phyloP scores from a whole-genome alignment of 225 moss, liverwort and hornwort genomes.

The Physcomitrellopsis africana region DNA sequence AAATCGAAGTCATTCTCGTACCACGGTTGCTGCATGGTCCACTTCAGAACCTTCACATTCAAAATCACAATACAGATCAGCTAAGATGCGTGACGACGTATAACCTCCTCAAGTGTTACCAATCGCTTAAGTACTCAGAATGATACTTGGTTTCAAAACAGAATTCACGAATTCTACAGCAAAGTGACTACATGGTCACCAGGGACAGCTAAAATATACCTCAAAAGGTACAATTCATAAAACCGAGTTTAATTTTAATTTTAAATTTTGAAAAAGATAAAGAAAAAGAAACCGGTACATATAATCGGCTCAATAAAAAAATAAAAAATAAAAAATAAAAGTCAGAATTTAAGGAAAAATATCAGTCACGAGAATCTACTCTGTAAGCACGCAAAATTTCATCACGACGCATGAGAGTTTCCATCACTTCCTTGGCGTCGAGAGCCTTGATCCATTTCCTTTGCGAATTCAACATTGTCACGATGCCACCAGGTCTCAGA shows the following conservation, averaged over 20 bases:
- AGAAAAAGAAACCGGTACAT: conserved; percentile 25
- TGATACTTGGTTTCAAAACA: no score
- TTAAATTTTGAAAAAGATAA: not conserved
- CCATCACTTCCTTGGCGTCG: conserved; percentile 77
- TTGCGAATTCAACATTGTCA: conserved; percentile 86
- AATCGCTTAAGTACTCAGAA: not conserved
- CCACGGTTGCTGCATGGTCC: conserved; percentile 97
- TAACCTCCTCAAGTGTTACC: not conserved
- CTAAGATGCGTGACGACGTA: not conserved
- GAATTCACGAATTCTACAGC: not conserved
- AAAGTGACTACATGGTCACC: conserved; percentile 5
- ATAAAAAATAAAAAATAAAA: no score
- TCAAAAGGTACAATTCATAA: not conserved
- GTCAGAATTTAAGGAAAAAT: no score
- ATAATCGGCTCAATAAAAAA: no score
- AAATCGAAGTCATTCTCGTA: conserved; percentile 77
- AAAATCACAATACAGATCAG: conserved; percentile 25
- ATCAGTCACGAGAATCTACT: conserved; percentile 31
- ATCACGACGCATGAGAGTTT: conserved; percentile 62
- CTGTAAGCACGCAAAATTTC: conserved; percentile 84
- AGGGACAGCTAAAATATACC: not conserved
- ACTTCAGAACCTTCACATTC: conserved; percentile 82
- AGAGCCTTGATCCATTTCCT: conserved; percentile 74
- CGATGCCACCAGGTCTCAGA: conserved; percentile 74
- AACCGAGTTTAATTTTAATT: no score